Evolutionary conservation across 192 early-diverging fungal genomes (phyloP).

Genomic region (Dissophora ornata): DNA sequence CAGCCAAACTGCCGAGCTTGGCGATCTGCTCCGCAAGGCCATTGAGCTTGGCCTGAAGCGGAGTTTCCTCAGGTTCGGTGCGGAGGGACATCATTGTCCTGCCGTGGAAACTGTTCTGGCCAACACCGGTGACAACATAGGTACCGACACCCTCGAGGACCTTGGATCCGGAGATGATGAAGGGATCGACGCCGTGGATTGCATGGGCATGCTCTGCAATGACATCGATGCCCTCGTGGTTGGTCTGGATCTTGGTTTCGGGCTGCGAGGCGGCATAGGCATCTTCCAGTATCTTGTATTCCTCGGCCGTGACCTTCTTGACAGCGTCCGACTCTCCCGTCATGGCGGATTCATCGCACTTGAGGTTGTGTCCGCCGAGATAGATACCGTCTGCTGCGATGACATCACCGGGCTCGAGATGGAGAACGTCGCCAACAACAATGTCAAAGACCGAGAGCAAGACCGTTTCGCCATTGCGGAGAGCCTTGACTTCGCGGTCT

Average conservation of each 20-base stretch:
- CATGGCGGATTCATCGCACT: constrained; percentile 89
- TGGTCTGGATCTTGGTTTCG: constrained; percentile 27
- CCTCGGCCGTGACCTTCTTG: constrained; percentile 74
- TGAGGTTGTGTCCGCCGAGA: constrained; percentile 81
- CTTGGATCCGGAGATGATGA: constrained; percentile 92
- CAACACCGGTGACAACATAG: constrained; percentile 87
- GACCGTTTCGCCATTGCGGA: constrained; percentile 73
- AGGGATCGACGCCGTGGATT: constrained; percentile 68
- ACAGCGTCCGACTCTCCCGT: constrained; percentile 94
- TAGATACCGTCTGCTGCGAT: constrained; percentile 91
- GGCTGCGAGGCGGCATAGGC: constrained; percentile 24
- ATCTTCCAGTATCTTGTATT: constrained; percentile 44
- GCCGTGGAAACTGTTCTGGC: constrained; percentile 89
- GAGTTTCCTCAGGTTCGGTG: constrained; percentile 87
- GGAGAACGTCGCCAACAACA: constrained; percentile 88
- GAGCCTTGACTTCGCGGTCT: constrained; percentile 78
- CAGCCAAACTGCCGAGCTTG: constrained; percentile 86
- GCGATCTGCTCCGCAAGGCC: constrained; percentile 92
- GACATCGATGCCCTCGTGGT: constrained; percentile 55
- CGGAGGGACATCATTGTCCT: constrained; percentile 87
- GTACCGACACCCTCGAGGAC: constrained; percentile 88
- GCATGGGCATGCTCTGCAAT: constrained; percentile 10
- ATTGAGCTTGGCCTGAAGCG: constrained; percentile 91
- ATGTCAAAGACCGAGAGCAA: constrained; percentile 82
- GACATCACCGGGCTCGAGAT: constrained; percentile 91